Percentiles rank a stretch among this genome's conserved stretches.
Evolutionary conservation across 1,284 basidiomycete genomes (phyloP).

Genomic region (Wolfiporia cocos): DNA sequence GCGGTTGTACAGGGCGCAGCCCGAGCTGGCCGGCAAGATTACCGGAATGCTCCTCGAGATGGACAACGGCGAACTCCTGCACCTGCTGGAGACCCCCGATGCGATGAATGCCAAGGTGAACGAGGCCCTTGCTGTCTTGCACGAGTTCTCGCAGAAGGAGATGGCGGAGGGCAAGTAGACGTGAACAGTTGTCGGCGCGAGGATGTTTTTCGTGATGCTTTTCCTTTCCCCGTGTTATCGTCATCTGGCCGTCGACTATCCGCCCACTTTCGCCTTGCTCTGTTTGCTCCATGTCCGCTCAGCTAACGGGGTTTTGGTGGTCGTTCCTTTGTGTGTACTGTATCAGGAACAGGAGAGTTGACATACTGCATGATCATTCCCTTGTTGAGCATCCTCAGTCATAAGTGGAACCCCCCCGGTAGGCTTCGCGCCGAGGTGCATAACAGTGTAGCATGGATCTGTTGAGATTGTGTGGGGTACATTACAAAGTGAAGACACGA

Average conservation of each 20-base stretch:
- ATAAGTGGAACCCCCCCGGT: too few species aligned
- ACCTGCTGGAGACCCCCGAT: conserved; percentile 77
- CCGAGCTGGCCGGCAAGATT: conserved; percentile 94
- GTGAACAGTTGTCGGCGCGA: conserved; percentile 12
- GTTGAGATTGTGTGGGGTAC: neutral
- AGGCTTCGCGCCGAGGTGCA: too few species aligned
- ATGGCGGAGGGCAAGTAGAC: conserved; percentile 21
- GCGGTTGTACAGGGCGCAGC: conserved; percentile 45
- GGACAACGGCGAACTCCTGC: conserved; percentile 88
- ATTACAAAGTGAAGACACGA: neutral
- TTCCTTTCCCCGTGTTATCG: conserved; percentile 11
- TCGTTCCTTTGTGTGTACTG: conserved; percentile 59
- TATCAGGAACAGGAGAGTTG: conserved; percentile 48
- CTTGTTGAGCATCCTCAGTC: conserved; percentile 2
- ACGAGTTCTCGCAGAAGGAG: conserved; percentile 68
- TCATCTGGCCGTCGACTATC: conserved; percentile 19
- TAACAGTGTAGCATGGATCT: too few species aligned
- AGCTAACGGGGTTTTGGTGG: conserved; percentile 39
- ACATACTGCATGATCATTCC: conserved; percentile 20
- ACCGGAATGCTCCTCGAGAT: conserved; percentile 98
- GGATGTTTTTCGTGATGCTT: conserved; percentile 7
- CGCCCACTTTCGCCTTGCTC: conserved; percentile 19
- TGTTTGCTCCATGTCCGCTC: conserved; percentile 17
- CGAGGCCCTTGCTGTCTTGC: conserved; percentile 79
- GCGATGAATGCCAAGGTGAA: conserved; percentile 84